phyloP scores from a whole-genome alignment of 2,329 filamentous ascomycete species.

The Decorospora gaudefroyi region DNA sequence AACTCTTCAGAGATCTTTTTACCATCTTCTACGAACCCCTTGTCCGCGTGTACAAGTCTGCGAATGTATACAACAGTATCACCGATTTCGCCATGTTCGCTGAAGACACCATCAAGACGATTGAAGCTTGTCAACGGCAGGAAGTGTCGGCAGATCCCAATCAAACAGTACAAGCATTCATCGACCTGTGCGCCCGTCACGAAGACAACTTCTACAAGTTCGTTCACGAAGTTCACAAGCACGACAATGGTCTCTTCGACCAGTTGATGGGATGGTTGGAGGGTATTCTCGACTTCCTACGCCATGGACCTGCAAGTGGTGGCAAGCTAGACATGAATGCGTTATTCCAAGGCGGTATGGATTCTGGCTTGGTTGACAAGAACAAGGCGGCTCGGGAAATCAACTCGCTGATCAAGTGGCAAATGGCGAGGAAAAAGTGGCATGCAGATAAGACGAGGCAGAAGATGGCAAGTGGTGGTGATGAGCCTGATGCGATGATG shows the following conservation, averaged over 20 bases:
- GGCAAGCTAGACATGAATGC: conserved; percentile 94
- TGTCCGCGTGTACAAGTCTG: conserved; percentile 96
- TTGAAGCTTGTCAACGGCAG: conserved; percentile 68
- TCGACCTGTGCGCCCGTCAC: conserved; percentile 92
- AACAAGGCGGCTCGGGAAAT: conserved; percentile 77
- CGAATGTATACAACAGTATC: conserved; percentile 96
- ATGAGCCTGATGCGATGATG: conserved; percentile 50
- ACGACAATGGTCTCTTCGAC: conserved; percentile 95
- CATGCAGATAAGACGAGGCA: conserved; percentile 96
- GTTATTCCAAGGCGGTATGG: conserved; percentile 79
- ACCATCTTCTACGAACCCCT: conserved; percentile 99
- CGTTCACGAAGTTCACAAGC: conserved; percentile 94
- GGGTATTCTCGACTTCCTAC: conserved; percentile 88
- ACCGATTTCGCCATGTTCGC: conserved; percentile 94
- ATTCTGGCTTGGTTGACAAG: conserved; percentile 69
- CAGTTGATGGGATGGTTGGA: conserved; percentile 98
- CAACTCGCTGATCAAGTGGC: conserved; percentile 85
- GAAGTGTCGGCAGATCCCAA: conserved; percentile 95
- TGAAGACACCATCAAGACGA: conserved; percentile 86
- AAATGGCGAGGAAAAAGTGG: conserved; percentile 95
- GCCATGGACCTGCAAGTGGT: conserved; percentile 75
- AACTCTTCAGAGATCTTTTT: conserved; percentile 92
- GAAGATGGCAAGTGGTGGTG: conserved; percentile 88
- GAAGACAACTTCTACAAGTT: conserved; percentile 99
- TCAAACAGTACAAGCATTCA: conserved; percentile 96